A percentile compares a stretch with the other conserved stretches of the same genome.
These are phyloP conservation scores for Calonectria fujianensis DNA, from an alignment of 2,329 filamentous ascomycete species.

Conservation along the genomic window DNA sequence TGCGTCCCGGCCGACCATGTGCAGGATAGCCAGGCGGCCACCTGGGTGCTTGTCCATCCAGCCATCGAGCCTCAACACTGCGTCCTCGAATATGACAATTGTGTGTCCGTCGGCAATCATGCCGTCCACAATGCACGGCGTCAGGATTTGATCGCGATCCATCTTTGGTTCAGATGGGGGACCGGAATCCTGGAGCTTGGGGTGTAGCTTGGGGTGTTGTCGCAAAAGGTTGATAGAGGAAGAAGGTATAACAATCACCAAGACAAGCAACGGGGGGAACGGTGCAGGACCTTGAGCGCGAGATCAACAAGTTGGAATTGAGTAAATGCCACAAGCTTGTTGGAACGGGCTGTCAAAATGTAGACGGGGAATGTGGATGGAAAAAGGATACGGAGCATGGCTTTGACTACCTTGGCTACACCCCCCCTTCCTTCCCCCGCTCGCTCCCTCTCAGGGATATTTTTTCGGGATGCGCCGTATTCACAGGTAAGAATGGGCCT, in stretches of 20 bases:
- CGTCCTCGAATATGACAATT: constrained; percentile 74
- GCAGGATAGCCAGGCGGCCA: constrained; percentile 74
- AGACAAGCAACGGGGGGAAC: background rate
- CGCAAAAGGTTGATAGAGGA: background rate
- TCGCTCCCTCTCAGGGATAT: background rate
- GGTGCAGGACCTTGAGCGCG: background rate
- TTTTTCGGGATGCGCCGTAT: constrained; percentile 18
- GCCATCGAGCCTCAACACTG: constrained; percentile 72
- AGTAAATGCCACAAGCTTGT: background rate
- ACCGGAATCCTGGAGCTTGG: background rate
- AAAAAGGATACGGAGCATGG: constrained; percentile 3
- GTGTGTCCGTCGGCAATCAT: constrained; percentile 73
- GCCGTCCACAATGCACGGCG: constrained; percentile 67
- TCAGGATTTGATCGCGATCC: constrained; percentile 66
- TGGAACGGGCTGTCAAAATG: background rate
- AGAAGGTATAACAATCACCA: background rate
- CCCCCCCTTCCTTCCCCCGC: background rate
- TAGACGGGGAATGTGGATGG: constrained; percentile 1
- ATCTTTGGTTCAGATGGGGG: constrained; percentile 44
- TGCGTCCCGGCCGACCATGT: constrained; percentile 67
- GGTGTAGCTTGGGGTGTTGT: background rate
- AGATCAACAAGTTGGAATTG: background rate
- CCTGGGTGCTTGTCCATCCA: constrained; percentile 78
- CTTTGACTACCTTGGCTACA: background rate
- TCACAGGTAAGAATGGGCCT: background rate